Percentiles rank a stretch among this genome's conserved stretches.
phyloP scores from a whole-genome alignment of 768 basidiomycete species.

The Trametes meyenii region DNA sequence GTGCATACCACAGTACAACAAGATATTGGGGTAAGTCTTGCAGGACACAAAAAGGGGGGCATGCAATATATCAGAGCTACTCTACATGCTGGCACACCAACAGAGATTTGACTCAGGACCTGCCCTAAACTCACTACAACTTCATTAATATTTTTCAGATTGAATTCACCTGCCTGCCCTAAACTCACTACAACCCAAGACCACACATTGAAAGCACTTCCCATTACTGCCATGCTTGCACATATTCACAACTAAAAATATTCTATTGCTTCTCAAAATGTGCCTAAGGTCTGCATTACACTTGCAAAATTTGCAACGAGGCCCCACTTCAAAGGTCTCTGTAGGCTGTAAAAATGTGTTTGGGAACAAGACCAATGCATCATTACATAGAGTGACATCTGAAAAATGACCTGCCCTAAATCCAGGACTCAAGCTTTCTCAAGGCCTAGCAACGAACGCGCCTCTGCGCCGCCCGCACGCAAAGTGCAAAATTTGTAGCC shows the following conservation, averaged over 20 bases:
- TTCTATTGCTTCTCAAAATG: no score
- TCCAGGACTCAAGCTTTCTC: neutral
- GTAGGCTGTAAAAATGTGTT: no score
- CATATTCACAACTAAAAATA: no score
- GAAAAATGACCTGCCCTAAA: neutral
- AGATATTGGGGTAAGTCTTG: neutral
- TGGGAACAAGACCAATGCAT: no score
- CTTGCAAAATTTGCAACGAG: no score
- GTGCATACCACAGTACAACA: slow-evolving; percentile 1
- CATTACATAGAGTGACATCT: no score
- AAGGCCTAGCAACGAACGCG: no score
- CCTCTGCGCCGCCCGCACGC: neutral
- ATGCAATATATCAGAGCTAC: neutral
- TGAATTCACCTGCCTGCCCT: neutral
- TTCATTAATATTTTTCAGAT: neutral
- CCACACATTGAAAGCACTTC: neutral
- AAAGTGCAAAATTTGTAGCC: neutral
- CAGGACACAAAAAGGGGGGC: no score
- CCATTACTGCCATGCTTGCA: no score
- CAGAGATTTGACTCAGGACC: slow-evolving; percentile 4
- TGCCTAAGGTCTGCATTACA: no score
- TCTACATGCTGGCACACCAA: slow-evolving; percentile 15
- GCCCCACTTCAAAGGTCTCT: no score
- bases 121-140: neutral
- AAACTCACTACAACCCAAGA: neutral